Base-by-base conservation (phyloP, 2,329 filamentous ascomycete species). In the Hymenoscyphus linearis region DNA sequence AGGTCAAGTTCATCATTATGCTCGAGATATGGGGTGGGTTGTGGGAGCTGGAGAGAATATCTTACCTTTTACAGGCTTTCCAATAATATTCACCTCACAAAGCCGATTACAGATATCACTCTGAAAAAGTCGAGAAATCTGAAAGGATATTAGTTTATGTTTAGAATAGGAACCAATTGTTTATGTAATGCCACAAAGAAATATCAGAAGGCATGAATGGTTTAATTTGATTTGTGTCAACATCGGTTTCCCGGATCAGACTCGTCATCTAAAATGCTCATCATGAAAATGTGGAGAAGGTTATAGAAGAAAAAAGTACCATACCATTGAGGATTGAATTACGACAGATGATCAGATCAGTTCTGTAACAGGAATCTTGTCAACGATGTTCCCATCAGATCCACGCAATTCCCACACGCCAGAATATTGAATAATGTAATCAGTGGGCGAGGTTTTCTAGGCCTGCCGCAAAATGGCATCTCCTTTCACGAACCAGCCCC, bases 381-480 rank as follows among this genome's bases (percentile, higher is more conserved):
- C 40, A 47, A 47, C 40, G 18, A 47, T 12, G 18, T 22, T 25
- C 40, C 9, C 40, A 47, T 12, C 40, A 47, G 2, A 47, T 22
- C n/a, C 14, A 40, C 18, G 37, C 16, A n/a, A 10, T 47, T 47
- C 18, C n/a, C n/a, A 25, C 18, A 47, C n/a, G 18, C 40, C 40
- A 22, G 37, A 22, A 47, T 7, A 47, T 47, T 25, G 37, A 27
- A 59, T 60, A 67, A 65, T 69, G 69, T 64, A 73, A 79, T 96
- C 92, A 96, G 92, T 93, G 90, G 92, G 90, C 91, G 86, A 96
- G 92, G 93, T 96, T 96, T 96, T 96, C 91, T 96, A 96, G 91
- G 92, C 92, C 91, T 96, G 91, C 90, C 91, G 78, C 91, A 90
- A 90, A 84, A 78, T 73, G 90, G 91, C 91, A 85, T 89, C 85